phyloP scores from a whole-genome alignment of 1,284 basidiomycete species.

The Ustilago loliicola region DNA sequence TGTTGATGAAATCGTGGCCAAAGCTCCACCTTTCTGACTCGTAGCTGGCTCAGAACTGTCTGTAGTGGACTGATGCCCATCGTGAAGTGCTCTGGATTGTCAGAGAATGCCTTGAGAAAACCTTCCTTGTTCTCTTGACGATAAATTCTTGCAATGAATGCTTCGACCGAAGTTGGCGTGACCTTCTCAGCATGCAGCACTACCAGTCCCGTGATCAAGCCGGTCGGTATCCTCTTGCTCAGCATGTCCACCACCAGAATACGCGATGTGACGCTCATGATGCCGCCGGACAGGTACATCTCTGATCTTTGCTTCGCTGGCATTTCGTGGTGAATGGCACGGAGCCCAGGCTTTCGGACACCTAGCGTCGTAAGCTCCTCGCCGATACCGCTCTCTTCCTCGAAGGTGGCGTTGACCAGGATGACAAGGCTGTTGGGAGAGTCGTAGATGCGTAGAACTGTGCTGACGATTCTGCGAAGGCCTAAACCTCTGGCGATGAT shows the following conservation, averaged over 20 bases:
- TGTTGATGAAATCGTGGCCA: slow-evolving; percentile 84
- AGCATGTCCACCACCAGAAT: slow-evolving; percentile 97
- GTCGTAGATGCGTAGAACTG: slow-evolving; percentile 82
- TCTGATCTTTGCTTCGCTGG: slow-evolving; percentile 81
- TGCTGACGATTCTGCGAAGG: slow-evolving; percentile 62
- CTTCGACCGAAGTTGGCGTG: slow-evolving; percentile 74
- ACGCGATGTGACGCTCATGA: slow-evolving; percentile 91
- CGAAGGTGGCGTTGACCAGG: slow-evolving; percentile 82
- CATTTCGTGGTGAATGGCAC: slow-evolving; percentile 87
- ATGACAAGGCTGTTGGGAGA: slow-evolving; percentile 86
- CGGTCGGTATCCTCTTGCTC: slow-evolving; percentile 83
- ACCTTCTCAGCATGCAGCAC: slow-evolving; percentile 94
- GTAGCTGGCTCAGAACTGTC: slow-evolving; percentile 91
- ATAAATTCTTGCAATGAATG: slow-evolving; percentile 67
- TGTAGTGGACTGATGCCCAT: slow-evolving; percentile 90
- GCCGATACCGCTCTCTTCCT: slow-evolving; percentile 90
- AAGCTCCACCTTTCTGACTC: slow-evolving; percentile 86
- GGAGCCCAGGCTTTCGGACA: slow-evolving; percentile 85
- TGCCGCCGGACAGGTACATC: slow-evolving; percentile 72
- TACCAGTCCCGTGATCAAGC: slow-evolving; percentile 89
- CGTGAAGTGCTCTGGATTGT: slow-evolving; percentile 93
- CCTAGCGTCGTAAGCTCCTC: slow-evolving; percentile 94
- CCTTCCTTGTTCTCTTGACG: slow-evolving; percentile 74
- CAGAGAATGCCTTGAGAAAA: slow-evolving; percentile 96
- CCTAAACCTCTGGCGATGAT: slow-evolving; percentile 66